Base-by-base conservation (phyloP, 345 rosid genomes). In the Populus pruinosa region DNA sequence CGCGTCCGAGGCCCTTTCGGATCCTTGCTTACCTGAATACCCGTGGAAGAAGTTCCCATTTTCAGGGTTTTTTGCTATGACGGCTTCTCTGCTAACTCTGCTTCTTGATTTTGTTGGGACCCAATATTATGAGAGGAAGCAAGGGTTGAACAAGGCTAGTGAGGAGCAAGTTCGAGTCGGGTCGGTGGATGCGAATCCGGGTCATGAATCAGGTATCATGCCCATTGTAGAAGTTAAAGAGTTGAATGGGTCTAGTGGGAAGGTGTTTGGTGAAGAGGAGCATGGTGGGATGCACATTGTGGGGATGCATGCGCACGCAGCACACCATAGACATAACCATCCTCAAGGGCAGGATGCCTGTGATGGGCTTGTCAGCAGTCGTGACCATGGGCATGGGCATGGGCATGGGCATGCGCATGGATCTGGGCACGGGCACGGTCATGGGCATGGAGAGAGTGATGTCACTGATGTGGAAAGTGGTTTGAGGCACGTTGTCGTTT, bases 1-100 rank as follows among this genome's bases (percentile, higher is more conserved):
- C 4, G 99, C 96, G 8, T 67, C 92, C 0, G 64, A 80, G 0
- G 94, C 97, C 8, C 83, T 95, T 0, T 59, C 87, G 0, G 85
- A 93, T 68, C 89, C 93, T 8, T 95, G 98, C 82, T 74, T 93
- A 11, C 95, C 97, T 33, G 82, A 86, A 5, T 88, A 65, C 68
- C 98, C 97, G 0, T 93, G 99, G 99, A 81, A 85, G 11, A 87
- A 83, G 83, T 95, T 95, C 66, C 99, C 99, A 16, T 95, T 95
- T 59, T 77, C 98, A 0, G 97, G 91, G 0, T 95, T 95, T 75
- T 87, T 93, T 31, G 98, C 99, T 20, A 93, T 95, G 99, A 74
- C 91, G 53, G 92, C 97, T 2, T 81, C 98, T 0, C 77, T 93
- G 73, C 59, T 86, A 41, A 94, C 98, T 31, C 89, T 94, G 0